Evolutionary conservation across 371 early-diverging fungal species (phyloP).

Genomic region (Entomophthora muscae): DNA sequence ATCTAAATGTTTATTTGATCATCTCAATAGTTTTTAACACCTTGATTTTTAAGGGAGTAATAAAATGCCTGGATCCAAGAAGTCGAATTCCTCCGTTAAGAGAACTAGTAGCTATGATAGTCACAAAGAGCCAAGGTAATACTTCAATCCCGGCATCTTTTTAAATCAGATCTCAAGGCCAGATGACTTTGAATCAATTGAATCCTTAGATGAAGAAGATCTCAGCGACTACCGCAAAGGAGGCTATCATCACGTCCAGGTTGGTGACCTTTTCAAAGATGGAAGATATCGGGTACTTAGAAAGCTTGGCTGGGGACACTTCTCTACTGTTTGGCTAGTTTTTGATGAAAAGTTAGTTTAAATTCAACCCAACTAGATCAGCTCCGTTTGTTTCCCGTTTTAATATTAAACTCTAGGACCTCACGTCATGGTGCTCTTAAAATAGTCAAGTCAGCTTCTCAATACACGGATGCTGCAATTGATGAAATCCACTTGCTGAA

Average conservation of each 20-base stretch:
- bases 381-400: not conserved
- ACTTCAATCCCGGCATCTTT: not conserved
- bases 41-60: too few relatives aligned
- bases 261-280: constrained; percentile 69
- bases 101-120: not conserved
- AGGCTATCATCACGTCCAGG: constrained; percentile 81
- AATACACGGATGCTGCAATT: constrained; percentile 88
- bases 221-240: constrained; percentile 75
- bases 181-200: not conserved
- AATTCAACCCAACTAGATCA: not conserved
- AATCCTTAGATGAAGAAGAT: constrained; percentile 69
- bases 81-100: not conserved
- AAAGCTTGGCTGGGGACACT: constrained; percentile 97
- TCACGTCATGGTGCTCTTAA: constrained; percentile 84
- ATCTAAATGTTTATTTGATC: too few relatives aligned
- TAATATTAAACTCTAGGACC: constrained; percentile 15
- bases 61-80: not conserved
- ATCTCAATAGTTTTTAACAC: too few relatives aligned
- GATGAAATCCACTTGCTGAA: constrained; percentile 90
- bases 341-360: constrained; percentile 43
- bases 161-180: not conserved
- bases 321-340: constrained; percentile 93
- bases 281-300: constrained; percentile 64
- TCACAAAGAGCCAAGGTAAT: not conserved
- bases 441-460: constrained; percentile 85